Conservation (phyloP, 208 protist genomes). For the Trypanosoma rangeli region DNA sequence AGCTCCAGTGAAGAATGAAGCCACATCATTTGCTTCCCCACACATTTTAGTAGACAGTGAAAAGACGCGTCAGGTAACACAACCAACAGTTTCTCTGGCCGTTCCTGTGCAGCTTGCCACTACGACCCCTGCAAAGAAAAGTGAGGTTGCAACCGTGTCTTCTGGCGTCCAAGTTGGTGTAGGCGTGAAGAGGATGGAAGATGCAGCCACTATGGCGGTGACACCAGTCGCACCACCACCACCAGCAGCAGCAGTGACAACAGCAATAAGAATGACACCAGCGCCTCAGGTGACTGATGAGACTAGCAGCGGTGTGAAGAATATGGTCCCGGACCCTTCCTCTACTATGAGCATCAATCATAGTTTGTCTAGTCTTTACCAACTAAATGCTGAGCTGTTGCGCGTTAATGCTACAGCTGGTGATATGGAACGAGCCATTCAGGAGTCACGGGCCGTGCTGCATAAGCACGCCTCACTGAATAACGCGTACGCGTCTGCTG, state of each 20-base stretch:
- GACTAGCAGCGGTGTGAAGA: neutral
- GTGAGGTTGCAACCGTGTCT: conserved; percentile 2
- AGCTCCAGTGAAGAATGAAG: conserved; percentile 3
- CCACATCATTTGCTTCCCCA: neutral
- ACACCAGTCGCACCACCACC: neutral
- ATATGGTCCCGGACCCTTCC: conserved; percentile 5
- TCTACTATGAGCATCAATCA: conserved; percentile 42
- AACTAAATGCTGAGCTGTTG: conserved; percentile 62
- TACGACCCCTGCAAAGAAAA: neutral
- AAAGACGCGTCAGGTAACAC: neutral
- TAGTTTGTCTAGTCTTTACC: conserved; percentile 53
- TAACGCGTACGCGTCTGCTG: conserved; percentile 35
- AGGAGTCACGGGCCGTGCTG: conserved; percentile 60
- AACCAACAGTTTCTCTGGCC: neutral
- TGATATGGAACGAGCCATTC: conserved; percentile 75
- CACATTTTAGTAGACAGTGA: neutral
- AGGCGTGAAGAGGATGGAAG: conserved; percentile 9
- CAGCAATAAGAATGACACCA: neutral
- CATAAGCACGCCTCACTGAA: conserved; percentile 50
- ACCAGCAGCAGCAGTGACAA: neutral
- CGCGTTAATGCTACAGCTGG: conserved; percentile 62
- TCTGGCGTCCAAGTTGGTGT: conserved; percentile 22
- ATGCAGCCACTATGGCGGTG: conserved; percentile 19
- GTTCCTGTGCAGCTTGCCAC: neutral
- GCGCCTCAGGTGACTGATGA: neutral